Evolutionary conservation across 139 green algal genomes (phyloP), one percentile per base, ranked within the genome.

Genomic region (Volvox reticuliferus): DNA sequence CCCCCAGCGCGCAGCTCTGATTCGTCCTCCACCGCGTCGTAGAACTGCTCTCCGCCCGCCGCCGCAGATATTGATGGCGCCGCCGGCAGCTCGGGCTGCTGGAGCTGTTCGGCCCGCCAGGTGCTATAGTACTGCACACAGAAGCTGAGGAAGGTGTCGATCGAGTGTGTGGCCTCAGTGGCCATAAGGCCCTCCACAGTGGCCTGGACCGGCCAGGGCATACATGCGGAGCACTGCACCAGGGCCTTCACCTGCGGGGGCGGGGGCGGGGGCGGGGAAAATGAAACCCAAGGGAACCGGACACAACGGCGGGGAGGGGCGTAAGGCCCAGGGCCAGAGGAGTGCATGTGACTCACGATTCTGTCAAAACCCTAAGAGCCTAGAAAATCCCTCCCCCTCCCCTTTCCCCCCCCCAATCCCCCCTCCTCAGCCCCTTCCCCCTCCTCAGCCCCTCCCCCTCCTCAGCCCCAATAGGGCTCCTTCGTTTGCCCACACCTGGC

Each of bases 141-240:
- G 6, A 28, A 88, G 20, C 75, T 35, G 2, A 82, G 50, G 79
- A 88, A 87, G 28, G 37, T 84, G 67, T 20, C 20, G 26, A 92
- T 79, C 33, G 88, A 88, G 28, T 44, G 18, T 13, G 32, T 13
- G 0, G 78, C 88, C 79, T 92, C 88, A 0, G 68, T 69, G 63
- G 44, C 79, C 88, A 92, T 92, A 9, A 80, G 30, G n/a, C 35
- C 79, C 79, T 92, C 88, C 36, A 92, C 88, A 13, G 80, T 88
- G 13, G 65, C n/a, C 12, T 92, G 67, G 12, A 92, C n/a, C 19
- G 88, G 88, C 88, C 88, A 92, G 36, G 88, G 65, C 88, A 92
- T 75, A 1, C 63, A 80, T 0, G 88, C 88, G 28, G 44, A 69
- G 65, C 88, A 92, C 5, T 44, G 65, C 36, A 88, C 62, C 20